A percentile compares a stretch with the other conserved stretches of the same genome.
Evolutionary conservation across 495 filamentous ascomycete species (phyloP).

Genomic region (Xylaria castorea): DNA sequence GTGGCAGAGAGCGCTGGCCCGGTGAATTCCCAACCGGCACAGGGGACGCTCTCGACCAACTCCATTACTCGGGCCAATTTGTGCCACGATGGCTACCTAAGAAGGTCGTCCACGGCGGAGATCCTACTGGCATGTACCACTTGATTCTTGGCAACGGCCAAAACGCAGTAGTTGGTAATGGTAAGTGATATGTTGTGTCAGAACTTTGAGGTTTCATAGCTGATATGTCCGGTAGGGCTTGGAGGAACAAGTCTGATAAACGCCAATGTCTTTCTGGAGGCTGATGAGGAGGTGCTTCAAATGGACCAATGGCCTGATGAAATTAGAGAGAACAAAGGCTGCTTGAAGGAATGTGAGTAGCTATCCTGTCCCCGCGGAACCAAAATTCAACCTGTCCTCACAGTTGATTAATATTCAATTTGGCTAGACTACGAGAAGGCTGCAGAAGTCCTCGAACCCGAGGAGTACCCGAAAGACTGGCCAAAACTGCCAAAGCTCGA

Average conservation of each 20-base stretch:
- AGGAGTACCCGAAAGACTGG: constrained; percentile 62
- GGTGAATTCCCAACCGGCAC: constrained; percentile 65
- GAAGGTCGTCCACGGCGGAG: constrained; percentile 51
- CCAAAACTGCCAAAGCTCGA: constrained; percentile 62
- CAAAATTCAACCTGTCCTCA: neutral
- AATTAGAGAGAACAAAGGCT: constrained; percentile 54
- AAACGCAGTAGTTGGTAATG: constrained; percentile 70
- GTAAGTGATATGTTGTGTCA: constrained; percentile 41
- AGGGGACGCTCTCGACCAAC: constrained; percentile 51
- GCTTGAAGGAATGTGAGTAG: constrained; percentile 58
- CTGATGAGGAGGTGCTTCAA: constrained; percentile 60
- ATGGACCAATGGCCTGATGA: constrained; percentile 66
- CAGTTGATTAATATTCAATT: constrained; percentile 5
- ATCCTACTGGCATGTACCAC: constrained; percentile 69
- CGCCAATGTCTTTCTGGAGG: constrained; percentile 70
- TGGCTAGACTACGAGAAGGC: constrained; percentile 63
- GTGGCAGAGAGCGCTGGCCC: constrained; percentile 68
- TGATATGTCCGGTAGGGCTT: constrained; percentile 51
- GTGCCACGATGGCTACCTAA: constrained; percentile 49
- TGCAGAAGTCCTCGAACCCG: constrained; percentile 63
- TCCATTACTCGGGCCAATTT: constrained; percentile 64
- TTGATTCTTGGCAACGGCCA: constrained; percentile 69
- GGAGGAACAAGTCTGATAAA: constrained; percentile 71
- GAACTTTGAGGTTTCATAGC: neutral
- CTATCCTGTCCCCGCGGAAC: neutral